Percentiles rank a stretch among this genome's conserved stretches.
These are phyloP conservation scores for Colletotrichum neosansevieriae DNA, from an alignment of 2,329 filamentous ascomycete genomes.

Conservation along the genomic window DNA sequence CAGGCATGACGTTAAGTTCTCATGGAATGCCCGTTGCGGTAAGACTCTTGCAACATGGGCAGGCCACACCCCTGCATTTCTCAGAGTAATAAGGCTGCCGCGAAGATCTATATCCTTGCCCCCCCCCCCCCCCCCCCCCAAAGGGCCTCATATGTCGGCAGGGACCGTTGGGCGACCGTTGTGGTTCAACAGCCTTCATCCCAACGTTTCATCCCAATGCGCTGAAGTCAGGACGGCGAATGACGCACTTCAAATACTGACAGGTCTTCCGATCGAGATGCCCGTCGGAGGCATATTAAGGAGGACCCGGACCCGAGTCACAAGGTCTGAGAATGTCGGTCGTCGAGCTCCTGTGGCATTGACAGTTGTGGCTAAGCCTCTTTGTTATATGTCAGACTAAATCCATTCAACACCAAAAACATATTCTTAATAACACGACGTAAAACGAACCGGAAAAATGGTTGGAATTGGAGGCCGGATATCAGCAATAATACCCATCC, in stretches of 20 bases:
- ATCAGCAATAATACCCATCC: slow-evolving; percentile 30
- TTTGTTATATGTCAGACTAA: neutral
- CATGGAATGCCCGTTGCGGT: slow-evolving; percentile 38
- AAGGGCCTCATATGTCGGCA: slow-evolving; percentile 1
- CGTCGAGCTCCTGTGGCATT: neutral
- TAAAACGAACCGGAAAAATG: neutral
- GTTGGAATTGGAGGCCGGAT: slow-evolving; percentile 35
- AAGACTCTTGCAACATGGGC: slow-evolving; percentile 23
- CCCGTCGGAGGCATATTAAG: slow-evolving; percentile 34
- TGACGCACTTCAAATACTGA: slow-evolving; percentile 40
- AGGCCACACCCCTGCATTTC: slow-evolving; percentile 23
- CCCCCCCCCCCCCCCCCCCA: too few relatives aligned
- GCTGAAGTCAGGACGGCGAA: slow-evolving; percentile 16
- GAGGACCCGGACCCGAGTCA: slow-evolving; percentile 5
- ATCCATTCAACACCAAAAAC: neutral
- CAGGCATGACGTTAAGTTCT: slow-evolving; percentile 37
- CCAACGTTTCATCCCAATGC: slow-evolving; percentile 39
- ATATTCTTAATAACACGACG: neutral
- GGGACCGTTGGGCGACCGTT: slow-evolving; percentile 19
- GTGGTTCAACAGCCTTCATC: slow-evolving; percentile 29
- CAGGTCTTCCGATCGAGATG: slow-evolving; percentile 34
- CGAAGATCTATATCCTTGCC: neutral
- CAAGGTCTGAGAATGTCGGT: too few relatives aligned
- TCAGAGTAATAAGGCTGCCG: slow-evolving; percentile 11
- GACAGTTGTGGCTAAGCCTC: neutral